These are phyloP conservation scores for Trifolium pratense DNA, from an alignment of 306 rosid genomes.

Conservation along the genomic window DNA sequence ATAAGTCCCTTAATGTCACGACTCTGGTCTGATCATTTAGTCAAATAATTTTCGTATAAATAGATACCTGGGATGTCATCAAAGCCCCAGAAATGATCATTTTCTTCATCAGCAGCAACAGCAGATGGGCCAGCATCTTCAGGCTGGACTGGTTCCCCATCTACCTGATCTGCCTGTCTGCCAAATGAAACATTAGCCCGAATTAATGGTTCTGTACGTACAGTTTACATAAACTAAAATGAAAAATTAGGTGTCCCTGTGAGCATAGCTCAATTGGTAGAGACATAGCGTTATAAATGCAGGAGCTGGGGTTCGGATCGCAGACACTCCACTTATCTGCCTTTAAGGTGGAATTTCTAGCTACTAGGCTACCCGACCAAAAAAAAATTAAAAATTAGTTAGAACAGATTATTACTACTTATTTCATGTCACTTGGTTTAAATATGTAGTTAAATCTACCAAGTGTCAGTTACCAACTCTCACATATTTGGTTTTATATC, in stretches of 20 bases:
- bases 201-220: slow-evolving; percentile 15
- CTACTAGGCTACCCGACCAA: too few relatives aligned
- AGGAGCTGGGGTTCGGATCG: too few relatives aligned
- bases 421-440: slow-evolving; percentile 18
- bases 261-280: too few relatives aligned
- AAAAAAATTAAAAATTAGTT: too few relatives aligned
- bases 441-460: slow-evolving; percentile 6
- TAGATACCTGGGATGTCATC: slow-evolving; percentile 83
- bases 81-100: slow-evolving; percentile 75
- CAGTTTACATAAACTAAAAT: slow-evolving; percentile 39
- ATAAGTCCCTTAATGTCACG: not conserved
- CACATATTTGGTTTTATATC: not conserved
- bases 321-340: too few relatives aligned
- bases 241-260: too few relatives aligned
- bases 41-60: not conserved
- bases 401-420: not conserved
- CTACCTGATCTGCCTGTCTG: slow-evolving; percentile 79
- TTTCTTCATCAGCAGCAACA: slow-evolving; percentile 65
- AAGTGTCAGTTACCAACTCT: slow-evolving; percentile 8
- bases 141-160: slow-evolving; percentile 57
- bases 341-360: too few relatives aligned
- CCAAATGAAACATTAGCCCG: slow-evolving; percentile 26
- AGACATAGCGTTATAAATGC: too few relatives aligned
- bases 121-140: slow-evolving; percentile 55
- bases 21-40: slow-evolving; percentile 25